Conservation (phyloP, 2,329 filamentous ascomycete species). For the Bisporella sp. region DNA sequence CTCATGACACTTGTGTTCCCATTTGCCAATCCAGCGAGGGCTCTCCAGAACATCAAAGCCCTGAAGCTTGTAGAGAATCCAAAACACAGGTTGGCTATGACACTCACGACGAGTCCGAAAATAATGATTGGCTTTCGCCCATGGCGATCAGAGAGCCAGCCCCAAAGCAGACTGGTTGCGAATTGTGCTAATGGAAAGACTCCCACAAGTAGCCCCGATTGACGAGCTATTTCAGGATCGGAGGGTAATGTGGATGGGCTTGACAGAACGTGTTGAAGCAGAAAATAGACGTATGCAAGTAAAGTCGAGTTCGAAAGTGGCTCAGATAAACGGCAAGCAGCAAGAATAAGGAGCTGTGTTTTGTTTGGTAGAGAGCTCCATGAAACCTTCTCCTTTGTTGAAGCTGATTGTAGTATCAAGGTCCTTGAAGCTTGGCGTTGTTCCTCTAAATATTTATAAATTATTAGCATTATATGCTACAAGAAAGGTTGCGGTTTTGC, state of each 20-base stretch:
- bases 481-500: too few relatives aligned
- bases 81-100: slow-evolving; percentile 56
- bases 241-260: slow-evolving; percentile 30
- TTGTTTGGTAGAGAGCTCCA: slow-evolving; percentile 73
- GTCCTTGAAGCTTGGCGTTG: too few relatives aligned
- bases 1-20: slow-evolving; percentile 70
- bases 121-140: slow-evolving; percentile 75
- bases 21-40: slow-evolving; percentile 66
- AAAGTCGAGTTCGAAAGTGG: slow-evolving; percentile 64
- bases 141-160: slow-evolving; percentile 56
- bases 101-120: slow-evolving; percentile 57
- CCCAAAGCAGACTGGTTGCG: slow-evolving; percentile 77
- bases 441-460: too few relatives aligned
- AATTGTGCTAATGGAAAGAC: slow-evolving; percentile 80
- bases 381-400: neutral
- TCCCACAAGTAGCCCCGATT: slow-evolving; percentile 62
- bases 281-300: slow-evolving; percentile 66
- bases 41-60: slow-evolving; percentile 56
- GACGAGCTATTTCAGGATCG: slow-evolving; percentile 54
- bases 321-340: slow-evolving; percentile 72
- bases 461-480: too few relatives aligned
- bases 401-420: too few relatives aligned
- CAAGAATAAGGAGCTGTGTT: slow-evolving; percentile 70
- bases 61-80: slow-evolving; percentile 58
- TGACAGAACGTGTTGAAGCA: slow-evolving; percentile 54